Evolutionary conservation across 768 basidiomycete genomes (phyloP), one percentile per base, ranked within the genome.

Genomic region (Dioszegia hungarica): DNA sequence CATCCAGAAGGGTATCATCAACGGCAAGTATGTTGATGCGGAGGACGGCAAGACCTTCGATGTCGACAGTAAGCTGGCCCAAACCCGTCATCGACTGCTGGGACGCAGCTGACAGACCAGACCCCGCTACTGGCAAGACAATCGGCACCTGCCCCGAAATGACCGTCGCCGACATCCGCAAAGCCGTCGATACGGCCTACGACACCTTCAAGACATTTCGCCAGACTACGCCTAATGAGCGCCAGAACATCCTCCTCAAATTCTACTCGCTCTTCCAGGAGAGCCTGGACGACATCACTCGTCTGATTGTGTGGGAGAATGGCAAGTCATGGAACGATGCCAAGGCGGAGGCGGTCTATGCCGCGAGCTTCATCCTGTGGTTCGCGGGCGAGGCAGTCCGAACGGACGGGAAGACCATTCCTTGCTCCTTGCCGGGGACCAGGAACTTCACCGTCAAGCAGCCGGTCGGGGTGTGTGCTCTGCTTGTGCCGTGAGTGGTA

Each of bases 381-480:
- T 67, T 64, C 88, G 91, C 92, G 24, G 94, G 85, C 68, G 95
- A 98, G 72, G 92, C 91, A 27, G 82, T 97, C 34, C 82, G 95
- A 37, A 86, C 86, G 22, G 93, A 95, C 69, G 95, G 95, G 74
- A 89, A 92, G 75, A 84, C 87, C 14, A 85, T 98, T 45, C 94
- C 95, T 0, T 87, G 86, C 5, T 73, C 87, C 1, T 73, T 86
- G 29, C 78, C 84, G 1, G 82, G 82, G 48, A 77, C 85, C 6
- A 86, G 94, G 46, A 92, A 92, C 72, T 77, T 97, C 27, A 87
- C 89, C 8, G 86, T 98, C 64, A 94, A 94, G 77, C 95, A 99
- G 72, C 94, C 94, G 3, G 65, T 80, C 46, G 79, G 79, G 3
- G 76, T 77, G 11, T 77, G 75, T 48, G 74, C 72, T 5, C 68